Percentiles rank a stretch among this genome's conserved stretches.
Conservation (phyloP, 148 eudicot species). For the Talinum fruticosum region DNA sequence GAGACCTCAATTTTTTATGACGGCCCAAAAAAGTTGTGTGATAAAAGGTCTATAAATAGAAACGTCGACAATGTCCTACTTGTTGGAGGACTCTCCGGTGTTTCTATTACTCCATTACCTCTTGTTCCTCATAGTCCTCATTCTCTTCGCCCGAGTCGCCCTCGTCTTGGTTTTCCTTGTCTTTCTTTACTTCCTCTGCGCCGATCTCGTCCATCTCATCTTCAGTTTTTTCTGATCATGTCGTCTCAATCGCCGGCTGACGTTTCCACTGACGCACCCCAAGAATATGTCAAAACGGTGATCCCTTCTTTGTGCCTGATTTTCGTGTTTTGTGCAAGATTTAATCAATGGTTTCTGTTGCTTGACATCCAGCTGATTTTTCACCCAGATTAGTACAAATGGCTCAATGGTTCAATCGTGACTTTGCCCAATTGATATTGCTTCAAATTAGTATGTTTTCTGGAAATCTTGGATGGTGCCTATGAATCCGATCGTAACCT, state of each 20-base stretch:
- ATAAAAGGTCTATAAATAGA: not conserved
- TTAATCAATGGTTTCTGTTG: not conserved
- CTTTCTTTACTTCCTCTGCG: slow-evolving; percentile 41
- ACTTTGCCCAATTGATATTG: not conserved
- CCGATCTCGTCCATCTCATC: slow-evolving; percentile 40
- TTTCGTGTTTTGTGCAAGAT: not conserved
- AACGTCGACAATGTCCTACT: not conserved
- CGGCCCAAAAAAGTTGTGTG: not conserved
- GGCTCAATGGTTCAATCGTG: too few relatives aligned
- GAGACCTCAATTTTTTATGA: not conserved
- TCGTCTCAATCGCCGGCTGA: slow-evolving; percentile 15
- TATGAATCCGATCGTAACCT: too few relatives aligned
- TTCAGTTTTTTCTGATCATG: slow-evolving; percentile 41
- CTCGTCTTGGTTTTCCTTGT: slow-evolving; percentile 34
- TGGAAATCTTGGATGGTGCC: not conserved
- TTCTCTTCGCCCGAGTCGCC: slow-evolving; percentile 34
- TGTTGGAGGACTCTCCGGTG: slow-evolving; percentile 30
- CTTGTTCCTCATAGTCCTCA: slow-evolving; percentile 30
- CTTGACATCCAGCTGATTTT: not conserved
- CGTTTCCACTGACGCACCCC: not conserved
- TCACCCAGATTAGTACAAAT: too few relatives aligned
- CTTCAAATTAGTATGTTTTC: not conserved
- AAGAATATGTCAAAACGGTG: slow-evolving; percentile 43
- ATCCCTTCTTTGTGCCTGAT: not conserved
- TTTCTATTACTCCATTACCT: slow-evolving; percentile 36